Base-by-base conservation (phyloP, 2,329 filamentous ascomycete species). In the Fusarium sterilihyphosum region DNA sequence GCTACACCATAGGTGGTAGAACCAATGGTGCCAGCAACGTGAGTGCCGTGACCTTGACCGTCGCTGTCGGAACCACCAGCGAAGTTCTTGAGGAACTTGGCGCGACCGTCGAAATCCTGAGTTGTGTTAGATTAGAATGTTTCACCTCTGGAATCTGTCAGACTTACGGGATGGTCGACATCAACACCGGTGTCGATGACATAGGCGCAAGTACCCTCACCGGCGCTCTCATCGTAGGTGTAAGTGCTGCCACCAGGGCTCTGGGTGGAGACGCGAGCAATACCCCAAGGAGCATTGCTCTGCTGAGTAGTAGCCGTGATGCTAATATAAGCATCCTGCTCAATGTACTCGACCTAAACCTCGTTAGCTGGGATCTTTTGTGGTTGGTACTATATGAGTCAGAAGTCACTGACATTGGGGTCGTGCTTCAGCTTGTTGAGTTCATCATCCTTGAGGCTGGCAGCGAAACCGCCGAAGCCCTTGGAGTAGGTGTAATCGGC, bases 101-200 rank as follows among this genome's bases (percentile, higher is more conserved):
- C 80, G 13, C 82, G 81, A 22, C 81, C 81, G 20, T 78, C 81
- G 38, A 83, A 83, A 35, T 83, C 78, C 75, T 78, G 46, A 43
- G 22, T 17, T 8, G 22, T n/a, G 54, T 68, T 54, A 68, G 63
- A 20, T 40, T 54, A 67, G 54, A 24, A 4, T 18, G 22, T 10
- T n/a, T 14, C n/a, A 26, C 5, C 8, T 17, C 1, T 22, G 16
- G 8, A 33, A 40, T 10, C 26, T 16, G 54, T 4, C 3, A 50
- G 3, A 75, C 84, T 66, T 82, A 81, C 84, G 8, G 77, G 74
- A 70, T 86, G 84, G 12, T 77, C 77, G 22, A 78, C 58, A 37
- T 79, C 80, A 62, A 86, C 84, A 12, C 86, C 86, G 9, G 85
- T 85, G 73, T 87, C 86, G 49, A 88, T 82, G 46, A 88, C 79